These are phyloP conservation scores for Rosa rugosa DNA, from an alignment of 306 rosid species.

Conservation along the genomic window DNA sequence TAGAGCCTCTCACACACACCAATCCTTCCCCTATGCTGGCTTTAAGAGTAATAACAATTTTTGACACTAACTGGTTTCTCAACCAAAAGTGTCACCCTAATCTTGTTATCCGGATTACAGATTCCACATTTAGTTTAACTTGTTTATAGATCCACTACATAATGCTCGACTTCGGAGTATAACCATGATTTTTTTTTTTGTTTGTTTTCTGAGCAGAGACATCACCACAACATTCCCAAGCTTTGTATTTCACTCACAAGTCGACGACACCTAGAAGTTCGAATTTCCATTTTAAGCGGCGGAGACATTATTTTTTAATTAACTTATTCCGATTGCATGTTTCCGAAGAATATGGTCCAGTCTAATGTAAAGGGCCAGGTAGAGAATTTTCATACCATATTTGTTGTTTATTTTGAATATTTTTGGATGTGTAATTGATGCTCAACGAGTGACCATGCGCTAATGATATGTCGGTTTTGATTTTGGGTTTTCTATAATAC, in stretches of 20 bases:
- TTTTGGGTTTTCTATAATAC: background rate
- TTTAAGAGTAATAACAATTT: too few species aligned
- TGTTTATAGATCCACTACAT: background rate
- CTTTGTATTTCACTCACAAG: constrained; percentile 94
- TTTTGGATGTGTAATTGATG: constrained; percentile 36
- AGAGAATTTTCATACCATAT: constrained; percentile 24
- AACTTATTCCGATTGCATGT: constrained; percentile 22
- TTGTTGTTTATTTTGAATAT: constrained; percentile 25
- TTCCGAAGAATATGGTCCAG: constrained; percentile 24
- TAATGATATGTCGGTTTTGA: constrained; percentile 11
- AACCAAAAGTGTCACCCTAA: background rate
- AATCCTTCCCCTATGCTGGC: too few species aligned
- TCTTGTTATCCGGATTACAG: background rate
- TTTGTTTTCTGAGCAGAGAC: constrained; percentile 59
- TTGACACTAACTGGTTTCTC: background rate
- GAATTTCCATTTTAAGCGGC: background rate
- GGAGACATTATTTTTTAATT: constrained; percentile 19
- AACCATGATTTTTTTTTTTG: background rate
- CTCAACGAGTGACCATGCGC: constrained; percentile 19
- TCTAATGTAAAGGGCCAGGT: constrained; percentile 19
- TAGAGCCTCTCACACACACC: background rate
- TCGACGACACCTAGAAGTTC: constrained; percentile 64
- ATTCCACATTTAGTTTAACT: background rate
- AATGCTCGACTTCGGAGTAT: background rate
- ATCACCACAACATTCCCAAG: constrained; percentile 94